These are phyloP conservation scores for Candida freyschussii DNA, from an alignment of 1,139 yeast species.

Conservation along the genomic window DNA sequence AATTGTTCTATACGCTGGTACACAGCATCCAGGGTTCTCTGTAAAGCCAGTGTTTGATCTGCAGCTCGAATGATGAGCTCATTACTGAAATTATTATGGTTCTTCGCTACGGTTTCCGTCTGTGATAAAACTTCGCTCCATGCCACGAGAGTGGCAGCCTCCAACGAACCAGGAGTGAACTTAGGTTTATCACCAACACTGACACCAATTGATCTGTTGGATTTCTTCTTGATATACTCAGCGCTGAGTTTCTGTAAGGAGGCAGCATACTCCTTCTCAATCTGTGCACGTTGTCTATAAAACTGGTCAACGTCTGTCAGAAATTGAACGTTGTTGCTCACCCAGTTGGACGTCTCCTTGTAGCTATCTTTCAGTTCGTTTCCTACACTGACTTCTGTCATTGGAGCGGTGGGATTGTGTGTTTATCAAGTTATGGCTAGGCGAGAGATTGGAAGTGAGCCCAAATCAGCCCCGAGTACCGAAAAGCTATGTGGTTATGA, in stretches of 20 bases:
- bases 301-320: slow-evolving; percentile 74
- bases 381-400: slow-evolving; percentile 36
- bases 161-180: slow-evolving; percentile 92
- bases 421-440: no score
- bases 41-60: slow-evolving; percentile 55
- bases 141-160: slow-evolving; percentile 85
- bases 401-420: neutral
- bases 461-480: no score
- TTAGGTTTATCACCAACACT: slow-evolving; percentile 91
- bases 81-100: slow-evolving; percentile 53
- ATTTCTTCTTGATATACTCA: slow-evolving; percentile 73
- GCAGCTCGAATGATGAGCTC: slow-evolving; percentile 61
- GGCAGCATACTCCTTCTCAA: slow-evolving; percentile 79
- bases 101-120: slow-evolving; percentile 76
- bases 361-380: slow-evolving; percentile 76
- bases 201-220: slow-evolving; percentile 58
- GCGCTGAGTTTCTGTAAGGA: slow-evolving; percentile 61
- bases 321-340: slow-evolving; percentile 68
- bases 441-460: no score
- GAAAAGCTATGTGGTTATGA: no score
- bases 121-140: slow-evolving; percentile 89
- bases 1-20: slow-evolving; percentile 53
- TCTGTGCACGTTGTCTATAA: slow-evolving; percentile 72
- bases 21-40: slow-evolving; percentile 49
- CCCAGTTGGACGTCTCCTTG: slow-evolving; percentile 76